Conservation (phyloP, 768 basidiomycete genomes). For the Suillus sp. region DNA sequence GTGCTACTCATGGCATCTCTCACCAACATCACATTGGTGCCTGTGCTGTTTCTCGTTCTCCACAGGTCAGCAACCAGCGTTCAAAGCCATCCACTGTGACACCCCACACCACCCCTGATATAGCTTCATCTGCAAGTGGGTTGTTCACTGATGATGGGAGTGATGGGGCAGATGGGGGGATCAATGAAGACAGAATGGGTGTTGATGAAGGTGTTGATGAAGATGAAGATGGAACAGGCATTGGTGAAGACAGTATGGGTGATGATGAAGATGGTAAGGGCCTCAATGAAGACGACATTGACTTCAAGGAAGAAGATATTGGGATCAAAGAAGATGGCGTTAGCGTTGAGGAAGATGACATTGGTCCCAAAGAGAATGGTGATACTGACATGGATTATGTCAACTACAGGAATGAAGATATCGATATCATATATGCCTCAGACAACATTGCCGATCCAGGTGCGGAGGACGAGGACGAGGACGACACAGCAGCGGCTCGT, state of each 20-base stretch:
- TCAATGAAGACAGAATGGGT: not conserved
- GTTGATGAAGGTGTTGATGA: not conserved
- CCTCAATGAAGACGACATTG: not conserved
- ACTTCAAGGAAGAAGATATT: not conserved
- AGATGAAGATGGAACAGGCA: not conserved
- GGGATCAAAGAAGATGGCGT: too few species aligned
- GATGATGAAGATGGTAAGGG: not conserved
- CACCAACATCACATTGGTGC: not conserved
- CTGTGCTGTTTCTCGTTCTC: not conserved
- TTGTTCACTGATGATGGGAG: not conserved
- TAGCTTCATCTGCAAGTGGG: not conserved
- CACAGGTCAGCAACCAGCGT: not conserved
- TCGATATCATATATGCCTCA: too few species aligned
- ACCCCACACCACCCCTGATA: not conserved
- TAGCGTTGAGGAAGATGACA: not conserved
- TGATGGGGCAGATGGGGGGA: not conserved
- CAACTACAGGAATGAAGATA: too few species aligned
- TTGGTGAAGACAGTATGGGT: not conserved
- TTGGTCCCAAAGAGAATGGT: too few species aligned
- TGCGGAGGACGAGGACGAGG: too few species aligned
- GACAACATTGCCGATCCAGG: too few species aligned
- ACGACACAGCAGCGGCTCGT: too few species aligned
- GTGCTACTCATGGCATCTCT: not conserved
- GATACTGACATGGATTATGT: too few species aligned
- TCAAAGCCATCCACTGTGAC: not conserved